Evolutionary conservation across 2,329 filamentous ascomycete genomes (phyloP), one percentile per base, ranked within the genome.

Genomic region (Colletotrichum musicola): DNA sequence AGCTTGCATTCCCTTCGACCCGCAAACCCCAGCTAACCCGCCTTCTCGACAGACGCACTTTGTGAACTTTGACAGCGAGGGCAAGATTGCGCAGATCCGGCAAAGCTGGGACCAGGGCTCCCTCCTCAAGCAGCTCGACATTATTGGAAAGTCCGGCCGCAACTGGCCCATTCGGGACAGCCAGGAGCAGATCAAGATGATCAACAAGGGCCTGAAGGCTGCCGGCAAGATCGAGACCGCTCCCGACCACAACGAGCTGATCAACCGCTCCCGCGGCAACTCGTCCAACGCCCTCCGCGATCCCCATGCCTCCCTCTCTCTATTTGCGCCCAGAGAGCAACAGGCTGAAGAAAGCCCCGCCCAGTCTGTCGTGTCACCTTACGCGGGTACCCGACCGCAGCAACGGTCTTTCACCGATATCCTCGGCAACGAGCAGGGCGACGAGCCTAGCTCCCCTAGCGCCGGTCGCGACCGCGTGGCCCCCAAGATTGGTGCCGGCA

Each of bases 91-190:
- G 68, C 93, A 96, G 79, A 93, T 98, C 72, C 93, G 95, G 74
- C 89, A 95, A 73, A 93, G 92, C 79, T 99, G 96, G 96, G 96
- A 99, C 79, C 96, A 99, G 81, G 95, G 91, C 70, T 92, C 94
- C 62, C 88, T 99, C 47, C 88, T 99, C 73, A 98, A 96, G 83
- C 92, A 97, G 80, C 88, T 98, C 72, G 95, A 98, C 71, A 90
- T 98, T 64, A 98, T 99, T 80, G 95, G 96, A 75, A 92, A 91
- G 77, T 91, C 92, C 62, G 93, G 93, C 64, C 93, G 92, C 79
- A 97, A 96, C 81, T 99, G 96, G 96, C 96, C 96, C 62, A 97
- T 99, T 77, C 89, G 90, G 73, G 94, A 97, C 77, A 92, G 91
- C 77, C 89, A 89, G 75, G 94, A 97, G 62, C 95, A 98, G 82